phyloP scores from a whole-genome alignment of 2,329 filamentous ascomycete genomes.

The Stenocarpella maydis region DNA sequence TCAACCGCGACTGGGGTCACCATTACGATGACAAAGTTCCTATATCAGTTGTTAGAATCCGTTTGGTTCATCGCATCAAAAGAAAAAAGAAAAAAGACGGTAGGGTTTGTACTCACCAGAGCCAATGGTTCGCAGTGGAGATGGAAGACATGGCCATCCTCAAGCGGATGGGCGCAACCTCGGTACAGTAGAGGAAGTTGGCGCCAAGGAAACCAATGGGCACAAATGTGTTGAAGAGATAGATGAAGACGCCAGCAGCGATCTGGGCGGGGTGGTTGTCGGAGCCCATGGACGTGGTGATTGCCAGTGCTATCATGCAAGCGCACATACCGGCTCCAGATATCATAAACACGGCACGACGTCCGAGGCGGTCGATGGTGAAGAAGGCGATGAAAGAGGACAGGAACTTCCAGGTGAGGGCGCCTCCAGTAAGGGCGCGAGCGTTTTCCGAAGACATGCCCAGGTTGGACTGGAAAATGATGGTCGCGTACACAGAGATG shows the following conservation, averaged over 20 bases:
- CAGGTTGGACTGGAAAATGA: conserved; percentile 52
- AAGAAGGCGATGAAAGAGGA: conserved; percentile 59
- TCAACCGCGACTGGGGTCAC: conserved; percentile 56
- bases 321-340: conserved; percentile 59
- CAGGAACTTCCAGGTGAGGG: conserved; percentile 64
- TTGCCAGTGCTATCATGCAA: conserved; percentile 63
- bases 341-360: conserved; percentile 60
- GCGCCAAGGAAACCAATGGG: conserved; percentile 66
- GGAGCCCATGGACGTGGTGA: conserved; percentile 58
- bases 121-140: conserved; percentile 62
- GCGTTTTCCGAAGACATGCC: conserved; percentile 48
- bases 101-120: conserved; percentile 47
- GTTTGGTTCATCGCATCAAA: too few species aligned
- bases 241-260: conserved; percentile 63
- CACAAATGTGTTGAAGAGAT: conserved; percentile 68
- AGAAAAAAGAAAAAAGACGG: not conserved
- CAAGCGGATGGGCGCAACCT: conserved; percentile 61
- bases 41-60: conserved; percentile 11
- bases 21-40: conserved; percentile 56
- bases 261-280: conserved; percentile 57
- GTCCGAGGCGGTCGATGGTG: conserved; percentile 59
- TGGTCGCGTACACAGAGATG: conserved; percentile 55
- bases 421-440: conserved; percentile 55
- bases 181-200: conserved; percentile 68
- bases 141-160: conserved; percentile 64